These are phyloP conservation scores for Apophysomyces variabilis DNA, from an alignment of 371 early-diverging fungal genomes.

Conservation along the genomic window DNA sequence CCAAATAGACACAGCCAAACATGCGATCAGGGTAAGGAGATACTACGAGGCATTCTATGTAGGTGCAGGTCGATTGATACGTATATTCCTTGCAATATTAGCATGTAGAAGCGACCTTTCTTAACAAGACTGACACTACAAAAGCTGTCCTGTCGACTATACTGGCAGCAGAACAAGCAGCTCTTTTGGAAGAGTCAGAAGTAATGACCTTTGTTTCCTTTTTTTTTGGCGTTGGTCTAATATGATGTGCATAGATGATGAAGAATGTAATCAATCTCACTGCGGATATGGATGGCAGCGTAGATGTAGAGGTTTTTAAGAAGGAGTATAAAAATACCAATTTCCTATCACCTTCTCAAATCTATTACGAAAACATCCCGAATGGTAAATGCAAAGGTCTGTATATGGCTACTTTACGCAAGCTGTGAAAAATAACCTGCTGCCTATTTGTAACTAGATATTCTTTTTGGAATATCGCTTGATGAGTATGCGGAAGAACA, in stretches of 20 bases:
- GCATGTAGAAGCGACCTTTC: constrained; percentile 18
- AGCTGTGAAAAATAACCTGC: too few relatives aligned
- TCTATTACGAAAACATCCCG: constrained; percentile 57
- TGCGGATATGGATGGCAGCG: constrained; percentile 29
- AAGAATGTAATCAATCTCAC: neutral
- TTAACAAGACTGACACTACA: constrained; percentile 23
- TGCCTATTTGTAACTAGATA: constrained; percentile 27
- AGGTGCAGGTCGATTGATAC: too few relatives aligned
- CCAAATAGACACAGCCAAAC: constrained; percentile 16
- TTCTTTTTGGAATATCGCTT: constrained; percentile 64
- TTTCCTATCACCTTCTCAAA: constrained; percentile 44
- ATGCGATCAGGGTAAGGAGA: constrained; percentile 17
- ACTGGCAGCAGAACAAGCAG: constrained; percentile 15
- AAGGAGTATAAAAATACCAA: constrained; percentile 46
- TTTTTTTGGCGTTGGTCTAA: neutral
- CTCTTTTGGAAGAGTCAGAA: constrained; percentile 13
- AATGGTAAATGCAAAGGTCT: constrained; percentile 44
- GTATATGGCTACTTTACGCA: too few relatives aligned
- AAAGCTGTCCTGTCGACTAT: constrained; percentile 17
- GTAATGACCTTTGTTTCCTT: constrained; percentile 1
- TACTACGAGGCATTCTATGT: neutral
- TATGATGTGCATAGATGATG: neutral
- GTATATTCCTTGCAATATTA: neutral
- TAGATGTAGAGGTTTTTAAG: constrained; percentile 37
- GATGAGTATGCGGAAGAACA: constrained; percentile 49